Base-by-base conservation (phyloP, 2,329 filamentous ascomycete genomes). In the Calonectria pauciramosa region DNA sequence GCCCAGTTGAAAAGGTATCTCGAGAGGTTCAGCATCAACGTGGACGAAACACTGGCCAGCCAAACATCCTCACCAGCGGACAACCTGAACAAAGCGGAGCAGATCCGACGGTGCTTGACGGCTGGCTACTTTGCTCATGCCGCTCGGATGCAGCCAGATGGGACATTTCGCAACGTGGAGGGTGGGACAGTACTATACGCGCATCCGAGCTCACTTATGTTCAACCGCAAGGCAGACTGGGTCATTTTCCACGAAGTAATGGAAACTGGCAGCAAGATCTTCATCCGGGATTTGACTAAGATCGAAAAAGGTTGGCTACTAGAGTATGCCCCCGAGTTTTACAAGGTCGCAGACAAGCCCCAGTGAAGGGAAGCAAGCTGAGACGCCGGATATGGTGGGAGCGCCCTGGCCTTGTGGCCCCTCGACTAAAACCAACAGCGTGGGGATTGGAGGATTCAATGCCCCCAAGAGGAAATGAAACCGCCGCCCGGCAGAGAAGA, bases 171-270 rank as follows among this genome's bases (percentile, higher is more conserved):
- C 79, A 96, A 95, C 66, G 93, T 98, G n/a, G 93, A 93, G 75
- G 95, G 95, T 36, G 92, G 92, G 49, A 94, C 93, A 66, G 91
- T 92, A 6, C 88, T 99, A 68, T 91, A 98, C 87, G 95, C 96
- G 28, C 97, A 99, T 85, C 97, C 97, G 0, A 98, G 92, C 82
- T 97, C 94, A 49, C 86, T 99, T 79, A 95, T 99, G 92, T 99
- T 99, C 88, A 98, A 98, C 84, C 93, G 96, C 71, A 98, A 97
- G 87, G 95, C 95, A 14, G 96, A 98, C 77, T 99, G 96, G 96
- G 96, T 99, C 13, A 91, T 99, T 41, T 99, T 98, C 82, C 94
- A 97, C 80, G 96, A 98, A 86, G 92, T 98, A 47, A 92, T 98
- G 89, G 95, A 99, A 86, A 97, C 95, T 6, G 92, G 94, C 13